Conservation (phyloP, 257 asterid species). For the Solanum medicagineum region DNA sequence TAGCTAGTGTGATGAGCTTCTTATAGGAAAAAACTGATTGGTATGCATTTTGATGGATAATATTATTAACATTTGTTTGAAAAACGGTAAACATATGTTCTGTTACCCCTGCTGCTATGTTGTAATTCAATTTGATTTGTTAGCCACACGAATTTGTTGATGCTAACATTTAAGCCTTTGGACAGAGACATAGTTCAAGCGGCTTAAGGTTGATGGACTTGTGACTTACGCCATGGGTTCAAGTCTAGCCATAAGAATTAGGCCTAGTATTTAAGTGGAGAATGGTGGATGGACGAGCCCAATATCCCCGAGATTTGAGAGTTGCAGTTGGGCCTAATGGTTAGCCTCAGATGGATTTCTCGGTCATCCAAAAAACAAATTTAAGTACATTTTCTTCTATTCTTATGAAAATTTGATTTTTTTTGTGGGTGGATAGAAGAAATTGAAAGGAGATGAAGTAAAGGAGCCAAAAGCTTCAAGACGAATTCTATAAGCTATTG, state of each 20-base stretch:
- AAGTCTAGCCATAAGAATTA: background rate
- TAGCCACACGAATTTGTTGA: background rate
- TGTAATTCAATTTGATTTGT: background rate
- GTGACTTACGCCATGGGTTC: background rate
- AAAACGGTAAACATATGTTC: background rate
- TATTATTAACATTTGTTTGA: background rate
- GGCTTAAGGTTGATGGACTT: background rate
- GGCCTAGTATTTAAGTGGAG: background rate
- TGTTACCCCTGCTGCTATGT: background rate
- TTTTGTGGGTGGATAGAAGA: too few species aligned
- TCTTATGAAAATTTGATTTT: background rate
- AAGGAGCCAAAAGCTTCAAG: slow-evolving; percentile 14
- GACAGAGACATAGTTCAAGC: background rate
- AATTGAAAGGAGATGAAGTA: background rate
- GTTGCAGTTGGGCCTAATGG: background rate
- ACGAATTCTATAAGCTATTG: slow-evolving; percentile 9
- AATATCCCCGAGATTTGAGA: background rate
- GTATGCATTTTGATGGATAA: background rate
- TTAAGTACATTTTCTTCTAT: background rate
- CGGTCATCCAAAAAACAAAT: background rate
- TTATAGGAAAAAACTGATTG: background rate
- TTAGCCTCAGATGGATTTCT: background rate
- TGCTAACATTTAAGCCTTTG: background rate
- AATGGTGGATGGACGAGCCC: background rate
- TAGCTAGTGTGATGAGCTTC: background rate